These are phyloP conservation scores for Pseudocercospora cruenta DNA, from an alignment of 2,329 filamentous ascomycete species.

Conservation along the genomic window DNA sequence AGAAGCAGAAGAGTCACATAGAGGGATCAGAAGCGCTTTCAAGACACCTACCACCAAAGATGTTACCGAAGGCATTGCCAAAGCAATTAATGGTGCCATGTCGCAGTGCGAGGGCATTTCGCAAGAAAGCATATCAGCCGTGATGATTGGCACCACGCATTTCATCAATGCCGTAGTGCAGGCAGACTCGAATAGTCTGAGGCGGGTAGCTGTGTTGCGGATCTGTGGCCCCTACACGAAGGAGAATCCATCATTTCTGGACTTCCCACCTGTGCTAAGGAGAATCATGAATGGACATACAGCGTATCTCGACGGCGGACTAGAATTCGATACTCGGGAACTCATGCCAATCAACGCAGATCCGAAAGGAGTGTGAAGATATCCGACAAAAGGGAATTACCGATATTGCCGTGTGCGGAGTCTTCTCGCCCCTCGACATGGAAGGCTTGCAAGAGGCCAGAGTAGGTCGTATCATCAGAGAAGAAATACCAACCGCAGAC, in stretches of 20 bases:
- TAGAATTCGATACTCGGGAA: slow-evolving; percentile 9
- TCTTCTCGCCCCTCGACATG: slow-evolving; percentile 6
- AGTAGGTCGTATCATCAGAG: background rate
- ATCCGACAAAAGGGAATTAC: background rate
- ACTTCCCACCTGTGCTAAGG: background rate
- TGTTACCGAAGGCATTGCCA: slow-evolving; percentile 4
- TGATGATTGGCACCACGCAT: slow-evolving; percentile 7
- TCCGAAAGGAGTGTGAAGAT: background rate
- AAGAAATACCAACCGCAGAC: slow-evolving; percentile 2
- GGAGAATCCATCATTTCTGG: slow-evolving; percentile 1
- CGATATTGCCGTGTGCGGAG: slow-evolving; percentile 6
- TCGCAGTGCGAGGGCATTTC: background rate
- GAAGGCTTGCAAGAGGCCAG: background rate
- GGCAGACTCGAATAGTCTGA: background rate
- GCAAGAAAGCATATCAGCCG: slow-evolving; percentile 2
- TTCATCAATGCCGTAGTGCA: slow-evolving; percentile 10
- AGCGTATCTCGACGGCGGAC: background rate
- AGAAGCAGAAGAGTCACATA: slow-evolving; percentile 3
- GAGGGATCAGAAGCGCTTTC: slow-evolving; percentile 2
- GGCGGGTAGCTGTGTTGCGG: background rate
- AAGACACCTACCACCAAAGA: slow-evolving; percentile 8
- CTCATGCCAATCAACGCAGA: background rate
- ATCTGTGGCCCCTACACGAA: slow-evolving; percentile 5
- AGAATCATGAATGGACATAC: background rate
- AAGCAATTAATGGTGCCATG: background rate